Evolutionary conservation across 768 basidiomycete genomes (phyloP), one percentile per base, ranked within the genome.

Genomic region (Postia placenta): DNA sequence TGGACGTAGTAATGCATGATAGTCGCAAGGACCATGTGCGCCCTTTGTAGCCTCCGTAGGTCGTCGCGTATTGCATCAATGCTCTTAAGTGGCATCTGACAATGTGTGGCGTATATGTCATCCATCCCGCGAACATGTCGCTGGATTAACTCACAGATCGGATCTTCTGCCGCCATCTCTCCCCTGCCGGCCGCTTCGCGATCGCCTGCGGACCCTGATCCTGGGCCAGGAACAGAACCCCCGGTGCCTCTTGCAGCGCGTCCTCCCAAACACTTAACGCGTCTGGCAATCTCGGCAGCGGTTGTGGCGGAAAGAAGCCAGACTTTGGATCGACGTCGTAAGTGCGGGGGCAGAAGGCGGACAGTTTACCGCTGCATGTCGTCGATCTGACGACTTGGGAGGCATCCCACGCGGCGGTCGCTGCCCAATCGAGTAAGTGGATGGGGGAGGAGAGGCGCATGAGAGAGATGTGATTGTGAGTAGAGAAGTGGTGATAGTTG

Each of bases 1-100:
- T 97, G 94, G 22, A 84, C 82, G 67, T 92, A 99, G 64, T 91
- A 90, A 69, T 92, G 88, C 39, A 88, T 74, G 40, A 97, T 78
- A 76, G 87, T 96, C 5, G 93, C 80, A 28, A 98, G 76, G 42
- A 96, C 87, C 62, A 86, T 74, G 69, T 97, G 92, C 1, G 92
- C 92, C 41, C 93, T 81, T 54, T 92, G 85, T 14, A 90, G 74
- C 42, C 74, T 66, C 25, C 82, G 80, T 25, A 80, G 64, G 55
- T 88, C 77, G 36, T 61, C 57, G 22, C 72, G 66, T 25, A 94
- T 72, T 11, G 62, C 56, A 25, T 71, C 66, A 11, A 77, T 80
- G 45, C 78, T 74, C 12, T 95, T 72, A 35, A 84, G 69, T 6
- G 87, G 85, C 74, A 89, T 84, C 91, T 92, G 50, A 53, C n/a